phyloP scores from a whole-genome alignment of 2,329 filamentous ascomycete species.

The Zalaria obscura region DNA sequence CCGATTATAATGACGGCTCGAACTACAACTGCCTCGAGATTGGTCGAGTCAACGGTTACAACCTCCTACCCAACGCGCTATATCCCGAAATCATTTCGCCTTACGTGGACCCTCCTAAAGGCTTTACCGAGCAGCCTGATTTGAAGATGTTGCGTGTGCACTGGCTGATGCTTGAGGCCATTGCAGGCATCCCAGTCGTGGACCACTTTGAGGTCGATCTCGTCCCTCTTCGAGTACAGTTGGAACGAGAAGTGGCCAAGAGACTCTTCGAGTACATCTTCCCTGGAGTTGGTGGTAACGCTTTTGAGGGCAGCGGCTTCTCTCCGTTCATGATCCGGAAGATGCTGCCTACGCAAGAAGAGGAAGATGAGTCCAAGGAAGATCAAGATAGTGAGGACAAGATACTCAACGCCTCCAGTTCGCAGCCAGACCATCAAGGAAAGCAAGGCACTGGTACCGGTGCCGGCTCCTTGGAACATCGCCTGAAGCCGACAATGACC shows the following conservation, averaged over 20 bases:
- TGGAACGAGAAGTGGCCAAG: constrained; percentile 85
- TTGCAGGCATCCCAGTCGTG: constrained; percentile 92
- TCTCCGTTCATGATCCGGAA: constrained; percentile 48
- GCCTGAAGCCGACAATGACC: constrained; percentile 68
- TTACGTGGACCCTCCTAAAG: constrained; percentile 54
- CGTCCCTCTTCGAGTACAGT: constrained; percentile 83
- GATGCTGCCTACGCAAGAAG: constrained; percentile 30
- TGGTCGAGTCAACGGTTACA: constrained; percentile 75
- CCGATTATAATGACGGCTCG: constrained; percentile 92
- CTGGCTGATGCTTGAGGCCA: constrained; percentile 97
- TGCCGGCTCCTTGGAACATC: constrained; percentile 63
- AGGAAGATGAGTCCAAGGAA: constrained; percentile 28
- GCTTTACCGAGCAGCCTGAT: constrained; percentile 43
- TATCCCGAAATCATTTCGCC: constrained; percentile 95
- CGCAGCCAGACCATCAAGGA: neutral
- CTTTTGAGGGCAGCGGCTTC: constrained; percentile 37
- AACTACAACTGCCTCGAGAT: constrained; percentile 88
- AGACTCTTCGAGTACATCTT: constrained; percentile 96
- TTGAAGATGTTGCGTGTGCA: constrained; percentile 84
- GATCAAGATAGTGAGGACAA: neutral
- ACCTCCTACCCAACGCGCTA: constrained; percentile 75
- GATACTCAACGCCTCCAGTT: neutral
- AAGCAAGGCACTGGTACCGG: constrained; percentile 41
- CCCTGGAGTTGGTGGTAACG: constrained; percentile 54
- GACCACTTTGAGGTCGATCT: constrained; percentile 93